Base-by-base conservation (phyloP, 1,284 basidiomycete genomes). In the Butyriboletus appendiculatus region DNA sequence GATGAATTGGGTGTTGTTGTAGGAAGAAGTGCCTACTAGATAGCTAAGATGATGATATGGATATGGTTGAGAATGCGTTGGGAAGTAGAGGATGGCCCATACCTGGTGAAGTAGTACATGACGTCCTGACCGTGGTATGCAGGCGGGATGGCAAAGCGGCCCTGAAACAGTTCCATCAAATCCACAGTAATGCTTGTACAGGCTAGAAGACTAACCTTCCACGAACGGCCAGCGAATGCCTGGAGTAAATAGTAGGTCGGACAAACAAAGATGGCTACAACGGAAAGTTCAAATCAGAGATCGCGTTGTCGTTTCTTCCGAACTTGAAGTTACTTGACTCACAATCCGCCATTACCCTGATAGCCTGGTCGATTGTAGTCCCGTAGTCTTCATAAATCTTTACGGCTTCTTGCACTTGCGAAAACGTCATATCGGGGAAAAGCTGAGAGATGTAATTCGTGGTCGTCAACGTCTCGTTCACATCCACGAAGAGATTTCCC, bases 101-200 rank as follows among this genome's bases (percentile, higher is more conserved):
- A 65, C 58, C 37, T 45, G 11, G 39, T 28, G 26, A 67, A 68
- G 39, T 64, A 62, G 40, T 70, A 68, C 3, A 22, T 1, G 1
- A 42, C 0, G 20, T 63, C 62, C 1, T 46, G 0, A 14, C 11
- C 35, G 30, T 66, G 65, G 15, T 53, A 18, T 1, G 45, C 63
- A 11, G 61, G 65, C 37, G 67, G 53, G 26, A 65, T 30, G 0
- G 66, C 65, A 48, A 66, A 68, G 24, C 51, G 16, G 15, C 64
- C 62, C 64, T 62, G 28, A 24, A 9, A 16, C 5, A n/a, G 15
- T 14, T 26, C 9, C 3, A 16, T 49, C 38, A 40, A 26, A 11
- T 18, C 15, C 9, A 26, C 9, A 2, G 26, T 14, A 8, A n/a
- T 12, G 20, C 16, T 9, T 1, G 2, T 10, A 32, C 22, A 24